These are phyloP conservation scores for Saururus chinensis DNA, from an alignment of 164 flowering plant genomes.

Conservation along the genomic window DNA sequence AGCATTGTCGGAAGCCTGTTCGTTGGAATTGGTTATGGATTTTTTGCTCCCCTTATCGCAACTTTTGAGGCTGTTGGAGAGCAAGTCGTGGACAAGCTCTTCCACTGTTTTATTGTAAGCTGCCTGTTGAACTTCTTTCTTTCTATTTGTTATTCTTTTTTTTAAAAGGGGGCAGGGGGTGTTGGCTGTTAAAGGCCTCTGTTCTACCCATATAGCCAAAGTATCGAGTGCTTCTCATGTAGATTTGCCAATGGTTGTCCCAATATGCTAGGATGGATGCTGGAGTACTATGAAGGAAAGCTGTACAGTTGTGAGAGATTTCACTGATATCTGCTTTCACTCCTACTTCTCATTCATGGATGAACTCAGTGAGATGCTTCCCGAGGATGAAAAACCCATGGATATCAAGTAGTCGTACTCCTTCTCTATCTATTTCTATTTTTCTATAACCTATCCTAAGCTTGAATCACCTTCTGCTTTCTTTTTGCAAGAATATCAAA, in stretches of 20 bases:
- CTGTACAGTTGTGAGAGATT: conserved; percentile 67
- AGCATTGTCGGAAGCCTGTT: conserved; percentile 65
- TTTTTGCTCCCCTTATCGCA: conserved; percentile 64
- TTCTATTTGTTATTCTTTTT: neutral
- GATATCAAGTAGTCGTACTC: conserved; percentile 47
- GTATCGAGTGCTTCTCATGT: too few relatives aligned
- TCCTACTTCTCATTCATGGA: conserved; percentile 94
- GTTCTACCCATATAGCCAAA: too few relatives aligned
- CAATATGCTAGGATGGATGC: conserved; percentile 60
- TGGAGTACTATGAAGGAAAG: conserved; percentile 58
- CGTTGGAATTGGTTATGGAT: conserved; percentile 73
- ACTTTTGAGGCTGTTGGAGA: conserved; percentile 84
- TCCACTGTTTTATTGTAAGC: conserved; percentile 60
- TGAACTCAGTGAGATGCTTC: conserved; percentile 52
- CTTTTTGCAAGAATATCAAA: conserved; percentile 36
- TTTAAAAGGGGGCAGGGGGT: neutral
- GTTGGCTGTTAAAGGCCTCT: too few relatives aligned
- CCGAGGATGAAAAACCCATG: conserved; percentile 39
- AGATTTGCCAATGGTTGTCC: too few relatives aligned
- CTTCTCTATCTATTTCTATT: neutral
- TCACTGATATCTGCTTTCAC: conserved; percentile 85
- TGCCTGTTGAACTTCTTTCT: neutral
- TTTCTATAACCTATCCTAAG: neutral
- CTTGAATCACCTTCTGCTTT: conserved; percentile 1
- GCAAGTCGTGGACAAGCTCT: conserved; percentile 31